Evolutionary conservation across 345 rosid genomes (phyloP).

Genomic region (Firmiana major): DNA sequence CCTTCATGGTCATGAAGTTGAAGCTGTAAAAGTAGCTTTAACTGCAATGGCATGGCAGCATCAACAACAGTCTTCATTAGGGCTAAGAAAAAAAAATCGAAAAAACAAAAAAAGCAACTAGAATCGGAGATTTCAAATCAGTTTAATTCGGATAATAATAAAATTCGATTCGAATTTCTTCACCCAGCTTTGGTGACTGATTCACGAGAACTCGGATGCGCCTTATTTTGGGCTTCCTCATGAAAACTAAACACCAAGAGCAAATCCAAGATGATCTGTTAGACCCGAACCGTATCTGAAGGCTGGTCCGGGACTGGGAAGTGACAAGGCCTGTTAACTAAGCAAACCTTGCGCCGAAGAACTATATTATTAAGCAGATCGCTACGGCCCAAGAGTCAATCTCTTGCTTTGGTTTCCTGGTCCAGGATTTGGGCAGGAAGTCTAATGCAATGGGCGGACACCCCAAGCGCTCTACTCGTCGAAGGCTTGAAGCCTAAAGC

Average conservation of each 20-base stretch:
- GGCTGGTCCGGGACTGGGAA: background rate
- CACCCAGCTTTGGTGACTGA: background rate
- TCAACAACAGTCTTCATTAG: background rate
- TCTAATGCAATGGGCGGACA: background rate
- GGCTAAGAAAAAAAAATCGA: too few relatives aligned
- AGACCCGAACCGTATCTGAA: background rate
- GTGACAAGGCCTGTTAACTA: background rate
- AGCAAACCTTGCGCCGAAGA: background rate
- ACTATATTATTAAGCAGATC: background rate
- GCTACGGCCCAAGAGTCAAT: background rate
- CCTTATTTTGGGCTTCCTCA: background rate
- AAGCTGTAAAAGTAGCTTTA: background rate
- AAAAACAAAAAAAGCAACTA: too few relatives aligned
- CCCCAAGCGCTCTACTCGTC: background rate
- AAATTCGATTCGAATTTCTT: too few relatives aligned
- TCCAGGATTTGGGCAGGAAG: background rate
- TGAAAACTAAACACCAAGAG: background rate
- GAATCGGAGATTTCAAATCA: too few relatives aligned
- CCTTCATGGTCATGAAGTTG: background rate
- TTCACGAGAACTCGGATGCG: background rate
- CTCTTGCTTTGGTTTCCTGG: background rate
- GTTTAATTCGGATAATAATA: too few relatives aligned
- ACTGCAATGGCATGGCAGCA: background rate
- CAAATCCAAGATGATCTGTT: too few relatives aligned
- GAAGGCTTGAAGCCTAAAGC: background rate